Evolutionary conservation across 306 rosid genomes (phyloP).

Genomic region (Coriaria nepalensis): DNA sequence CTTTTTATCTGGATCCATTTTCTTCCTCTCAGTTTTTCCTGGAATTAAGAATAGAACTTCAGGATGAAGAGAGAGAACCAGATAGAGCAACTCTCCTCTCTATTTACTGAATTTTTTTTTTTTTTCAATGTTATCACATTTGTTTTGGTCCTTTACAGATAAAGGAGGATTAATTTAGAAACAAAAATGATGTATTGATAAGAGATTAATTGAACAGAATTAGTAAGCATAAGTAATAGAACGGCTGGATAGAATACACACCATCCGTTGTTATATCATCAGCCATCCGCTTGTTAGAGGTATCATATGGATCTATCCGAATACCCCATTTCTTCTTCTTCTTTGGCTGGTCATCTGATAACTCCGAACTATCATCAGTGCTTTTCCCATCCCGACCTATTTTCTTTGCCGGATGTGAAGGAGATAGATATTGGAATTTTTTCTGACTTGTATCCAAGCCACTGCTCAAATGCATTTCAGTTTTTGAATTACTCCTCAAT

Average conservation of each 20-base stretch:
- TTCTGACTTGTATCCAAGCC: conserved; percentile 10
- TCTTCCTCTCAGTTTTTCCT: conserved; percentile 43
- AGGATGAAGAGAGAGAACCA: not conserved
- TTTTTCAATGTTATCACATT: too few species aligned
- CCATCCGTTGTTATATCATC: conserved; percentile 40
- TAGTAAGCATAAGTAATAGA: conserved; percentile 10
- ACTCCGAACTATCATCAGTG: conserved; percentile 25
- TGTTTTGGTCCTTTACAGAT: not conserved
- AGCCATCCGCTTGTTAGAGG: conserved; percentile 72
- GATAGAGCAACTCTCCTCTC: too few species aligned
- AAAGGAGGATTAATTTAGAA: not conserved
- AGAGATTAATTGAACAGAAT: too few species aligned
- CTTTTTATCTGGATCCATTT: conserved; percentile 36
- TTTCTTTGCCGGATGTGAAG: conserved; percentile 23
- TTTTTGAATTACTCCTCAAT: conserved; percentile 23
- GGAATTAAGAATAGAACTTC: conserved; percentile 15
- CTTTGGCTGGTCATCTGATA: conserved; percentile 29
- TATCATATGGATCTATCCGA: conserved; percentile 53
- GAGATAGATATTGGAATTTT: conserved; percentile 11
- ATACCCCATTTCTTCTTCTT: conserved; percentile 50
- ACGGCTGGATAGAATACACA: conserved; percentile 18
- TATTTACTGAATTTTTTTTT: too few species aligned
- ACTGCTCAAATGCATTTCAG: conserved; percentile 20
- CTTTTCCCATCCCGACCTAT: conserved; percentile 17
- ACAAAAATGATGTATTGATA: too few species aligned